Percentiles rank a stretch among this genome's conserved stretches.
Evolutionary conservation across 2,329 filamentous ascomycete genomes (phyloP).

Genomic region (Cordyceps tenuipes): DNA sequence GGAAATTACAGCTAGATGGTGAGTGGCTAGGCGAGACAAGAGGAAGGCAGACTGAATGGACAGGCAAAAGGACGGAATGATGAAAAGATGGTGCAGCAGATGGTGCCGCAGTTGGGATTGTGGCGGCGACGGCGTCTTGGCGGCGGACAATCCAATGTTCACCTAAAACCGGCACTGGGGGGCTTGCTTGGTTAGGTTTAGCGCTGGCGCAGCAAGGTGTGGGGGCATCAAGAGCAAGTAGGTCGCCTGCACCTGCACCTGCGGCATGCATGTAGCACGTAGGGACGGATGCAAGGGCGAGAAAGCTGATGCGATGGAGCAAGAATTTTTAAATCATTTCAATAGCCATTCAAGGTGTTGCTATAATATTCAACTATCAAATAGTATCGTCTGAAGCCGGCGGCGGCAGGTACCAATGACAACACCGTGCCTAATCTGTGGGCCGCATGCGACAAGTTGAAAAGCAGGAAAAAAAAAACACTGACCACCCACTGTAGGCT

Average conservation of each 20-base stretch:
- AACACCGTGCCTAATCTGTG: background rate
- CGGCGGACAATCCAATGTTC: background rate
- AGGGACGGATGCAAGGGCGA: too few relatives aligned
- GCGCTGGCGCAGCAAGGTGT: background rate
- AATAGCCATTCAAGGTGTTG: too few relatives aligned
- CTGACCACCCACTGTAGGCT: background rate
- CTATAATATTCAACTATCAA: too few relatives aligned
- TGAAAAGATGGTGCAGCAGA: background rate
- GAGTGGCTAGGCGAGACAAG: too few relatives aligned
- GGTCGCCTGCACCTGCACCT: too few relatives aligned
- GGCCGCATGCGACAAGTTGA: background rate
- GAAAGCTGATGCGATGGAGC: too few relatives aligned
- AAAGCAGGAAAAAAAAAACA: too few relatives aligned
- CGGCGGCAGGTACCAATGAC: background rate
- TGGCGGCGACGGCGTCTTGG: slow-evolving; percentile 4
- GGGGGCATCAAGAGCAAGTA: background rate
- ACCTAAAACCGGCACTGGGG: background rate
- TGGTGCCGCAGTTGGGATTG: background rate
- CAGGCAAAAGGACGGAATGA: background rate
- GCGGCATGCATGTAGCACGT: too few relatives aligned
- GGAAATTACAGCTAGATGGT: background rate
- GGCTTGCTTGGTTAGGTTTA: background rate
- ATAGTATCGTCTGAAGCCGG: too few relatives aligned
- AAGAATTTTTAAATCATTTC: too few relatives aligned
- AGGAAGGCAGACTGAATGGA: background rate